Evolutionary conservation across 192 early-diverging fungal genomes (phyloP).

Genomic region (Funneliformis geosporum): DNA sequence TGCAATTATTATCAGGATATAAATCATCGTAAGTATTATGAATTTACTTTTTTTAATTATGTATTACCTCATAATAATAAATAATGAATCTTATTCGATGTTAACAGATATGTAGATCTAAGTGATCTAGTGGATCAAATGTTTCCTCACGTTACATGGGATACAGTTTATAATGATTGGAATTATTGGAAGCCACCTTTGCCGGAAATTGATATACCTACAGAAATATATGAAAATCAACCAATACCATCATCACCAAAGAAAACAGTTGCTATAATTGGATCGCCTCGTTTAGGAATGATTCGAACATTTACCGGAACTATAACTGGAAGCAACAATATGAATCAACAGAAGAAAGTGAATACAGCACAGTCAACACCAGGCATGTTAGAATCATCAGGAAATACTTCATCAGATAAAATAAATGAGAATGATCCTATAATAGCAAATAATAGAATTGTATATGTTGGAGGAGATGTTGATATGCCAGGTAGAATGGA

Average conservation of each 20-base stretch:
- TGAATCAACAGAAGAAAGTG: not conserved
- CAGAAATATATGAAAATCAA: conserved; percentile 31
- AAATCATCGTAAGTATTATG: conserved; percentile 68
- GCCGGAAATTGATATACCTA: conserved; percentile 51
- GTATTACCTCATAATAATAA: not conserved
- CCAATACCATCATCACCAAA: conserved; percentile 10
- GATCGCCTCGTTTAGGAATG: conserved; percentile 36
- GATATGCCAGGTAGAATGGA: conserved; percentile 35
- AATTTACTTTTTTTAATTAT: conserved; percentile 8
- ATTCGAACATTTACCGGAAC: conserved; percentile 40
- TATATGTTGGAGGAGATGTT: conserved; percentile 26
- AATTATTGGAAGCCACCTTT: conserved; percentile 74
- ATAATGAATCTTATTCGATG: not conserved
- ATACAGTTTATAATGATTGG: conserved; percentile 81
- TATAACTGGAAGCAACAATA: not conserved
- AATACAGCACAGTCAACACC: not conserved
- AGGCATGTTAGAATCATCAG: not conserved
- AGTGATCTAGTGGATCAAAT: conserved; percentile 95
- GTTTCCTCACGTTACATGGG: conserved; percentile 74
- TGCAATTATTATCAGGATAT: conserved; percentile 84
- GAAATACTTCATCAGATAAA: not conserved
- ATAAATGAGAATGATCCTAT: not conserved
- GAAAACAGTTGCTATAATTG: not conserved
- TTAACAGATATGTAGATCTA: conserved; percentile 67
- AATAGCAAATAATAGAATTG: not conserved